Evolutionary conservation across 257 asterid species (phyloP).

Genomic region (Solanum corneliomulleri): DNA sequence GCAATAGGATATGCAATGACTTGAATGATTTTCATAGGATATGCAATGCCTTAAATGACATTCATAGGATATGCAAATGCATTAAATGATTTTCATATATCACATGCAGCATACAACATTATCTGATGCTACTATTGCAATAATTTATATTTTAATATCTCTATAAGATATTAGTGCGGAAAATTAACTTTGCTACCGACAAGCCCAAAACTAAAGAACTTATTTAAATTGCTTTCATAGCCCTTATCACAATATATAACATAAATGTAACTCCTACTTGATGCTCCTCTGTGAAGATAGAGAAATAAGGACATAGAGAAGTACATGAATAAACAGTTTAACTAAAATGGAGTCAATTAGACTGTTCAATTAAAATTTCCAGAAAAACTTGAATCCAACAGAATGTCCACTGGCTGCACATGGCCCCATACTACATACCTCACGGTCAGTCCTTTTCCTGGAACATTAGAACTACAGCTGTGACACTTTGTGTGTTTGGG

Average conservation of each 20-base stretch:
- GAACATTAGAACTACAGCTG: conserved; percentile 85
- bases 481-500: conserved; percentile 95
- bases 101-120: background rate
- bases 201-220: background rate
- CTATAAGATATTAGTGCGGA: background rate
- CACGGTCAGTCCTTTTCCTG: conserved; percentile 91
- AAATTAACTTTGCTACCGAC: background rate
- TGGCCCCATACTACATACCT: conserved; percentile 41
- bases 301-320: background rate
- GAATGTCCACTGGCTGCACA: background rate
- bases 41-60: background rate
- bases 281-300: background rate
- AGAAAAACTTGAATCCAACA: background rate
- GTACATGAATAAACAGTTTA: background rate
- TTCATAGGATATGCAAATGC: background rate
- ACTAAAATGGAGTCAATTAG: background rate
- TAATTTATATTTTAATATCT: background rate
- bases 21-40: background rate
- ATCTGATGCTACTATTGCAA: background rate
- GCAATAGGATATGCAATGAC: background rate
- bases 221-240: background rate
- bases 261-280: background rate
- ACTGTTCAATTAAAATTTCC: background rate
- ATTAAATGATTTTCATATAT: background rate
- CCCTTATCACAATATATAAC: background rate